Conservation (phyloP, 805 yeast species). For the Clavispora fructus region DNA sequence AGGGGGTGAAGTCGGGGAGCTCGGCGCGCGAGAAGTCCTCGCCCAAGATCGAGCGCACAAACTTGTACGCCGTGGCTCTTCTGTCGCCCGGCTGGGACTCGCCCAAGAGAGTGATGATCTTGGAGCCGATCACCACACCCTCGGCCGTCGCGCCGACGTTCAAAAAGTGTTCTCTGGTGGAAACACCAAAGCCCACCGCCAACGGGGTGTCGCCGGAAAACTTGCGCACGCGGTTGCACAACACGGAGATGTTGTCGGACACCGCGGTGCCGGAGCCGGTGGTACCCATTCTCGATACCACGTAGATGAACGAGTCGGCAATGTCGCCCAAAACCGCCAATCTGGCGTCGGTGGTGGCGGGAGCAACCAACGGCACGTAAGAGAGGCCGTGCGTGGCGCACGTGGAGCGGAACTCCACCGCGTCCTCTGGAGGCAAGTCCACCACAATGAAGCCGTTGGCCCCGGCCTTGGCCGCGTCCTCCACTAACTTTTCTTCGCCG, state of each 20-base stretch:
- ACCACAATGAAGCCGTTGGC: constrained; percentile 94
- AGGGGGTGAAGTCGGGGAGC: constrained; percentile 20
- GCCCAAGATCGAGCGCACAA: constrained; percentile 64
- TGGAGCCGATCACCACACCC: constrained; percentile 95
- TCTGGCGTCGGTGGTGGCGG: constrained; percentile 90
- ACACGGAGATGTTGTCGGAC: constrained; percentile 54
- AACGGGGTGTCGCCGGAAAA: constrained; percentile 61
- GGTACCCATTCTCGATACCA: constrained; percentile 96
- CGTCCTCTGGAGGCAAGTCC: constrained; percentile 98
- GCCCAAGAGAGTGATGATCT: constrained; percentile 65
- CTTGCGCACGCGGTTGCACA: constrained; percentile 71
- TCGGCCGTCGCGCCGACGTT: constrained; percentile 78
- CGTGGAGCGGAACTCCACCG: constrained; percentile 72
- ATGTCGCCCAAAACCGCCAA: constrained; percentile 70
- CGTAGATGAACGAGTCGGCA: constrained; percentile 94
- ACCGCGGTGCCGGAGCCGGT: constrained; percentile 82
- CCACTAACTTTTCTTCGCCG: constrained; percentile 81
- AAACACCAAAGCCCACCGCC: constrained; percentile 97
- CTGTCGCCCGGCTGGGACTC: constrained; percentile 59
- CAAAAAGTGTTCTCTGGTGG: constrained; percentile 84
- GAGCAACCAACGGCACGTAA: constrained; percentile 93
- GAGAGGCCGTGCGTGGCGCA: constrained; percentile 68
- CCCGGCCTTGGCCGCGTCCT: constrained; percentile 80
- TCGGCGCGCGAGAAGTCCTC: constrained; percentile 37
- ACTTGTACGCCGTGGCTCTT: constrained; percentile 58